A percentile compares a stretch with the other conserved stretches of the same genome.
Conservation (phyloP, 768 basidiomycete genomes). For the Mycena olivaceomarginata region DNA sequence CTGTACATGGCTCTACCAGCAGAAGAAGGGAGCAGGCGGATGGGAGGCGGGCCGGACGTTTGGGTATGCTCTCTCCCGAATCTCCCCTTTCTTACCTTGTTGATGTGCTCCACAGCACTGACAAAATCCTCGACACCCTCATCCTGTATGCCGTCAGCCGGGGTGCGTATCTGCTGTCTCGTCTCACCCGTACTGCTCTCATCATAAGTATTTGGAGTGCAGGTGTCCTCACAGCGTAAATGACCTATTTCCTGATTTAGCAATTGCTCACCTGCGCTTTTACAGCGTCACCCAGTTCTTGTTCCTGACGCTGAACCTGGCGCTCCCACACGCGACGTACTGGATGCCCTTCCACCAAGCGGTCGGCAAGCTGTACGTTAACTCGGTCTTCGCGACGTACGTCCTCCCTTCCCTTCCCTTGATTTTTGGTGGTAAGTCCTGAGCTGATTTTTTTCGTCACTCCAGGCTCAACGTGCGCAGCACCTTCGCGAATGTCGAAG, state of each 20-base stretch:
- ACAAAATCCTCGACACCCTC: conserved; percentile 38
- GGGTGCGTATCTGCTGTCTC: conserved; percentile 18
- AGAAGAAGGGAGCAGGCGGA: conserved; percentile 23
- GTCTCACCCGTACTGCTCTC: neutral
- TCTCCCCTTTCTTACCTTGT: neutral
- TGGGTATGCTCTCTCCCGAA: conserved; percentile 17
- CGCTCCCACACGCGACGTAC: conserved; percentile 35
- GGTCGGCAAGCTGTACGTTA: conserved; percentile 41
- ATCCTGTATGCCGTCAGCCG: conserved; percentile 36
- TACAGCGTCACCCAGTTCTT: conserved; percentile 33
- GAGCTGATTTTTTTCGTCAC: neutral
- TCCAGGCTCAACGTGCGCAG: conserved; percentile 31
- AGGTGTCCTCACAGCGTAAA: conserved; percentile 41
- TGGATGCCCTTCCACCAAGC: conserved; percentile 41
- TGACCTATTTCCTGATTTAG: neutral
- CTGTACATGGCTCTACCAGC: conserved; percentile 33
- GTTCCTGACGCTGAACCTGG: conserved; percentile 34
- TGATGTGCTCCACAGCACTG: conserved; percentile 1
- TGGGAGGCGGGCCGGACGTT: conserved; percentile 16
- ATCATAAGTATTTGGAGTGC: neutral
- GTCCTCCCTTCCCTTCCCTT: neutral
- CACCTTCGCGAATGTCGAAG: conserved; percentile 2
- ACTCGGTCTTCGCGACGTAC: conserved; percentile 38
- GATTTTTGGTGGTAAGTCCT: neutral
- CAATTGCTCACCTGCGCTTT: neutral